Evolutionary conservation across 371 early-diverging fungal genomes (phyloP).

Genomic region (Syncephalis plumigaleata): DNA sequence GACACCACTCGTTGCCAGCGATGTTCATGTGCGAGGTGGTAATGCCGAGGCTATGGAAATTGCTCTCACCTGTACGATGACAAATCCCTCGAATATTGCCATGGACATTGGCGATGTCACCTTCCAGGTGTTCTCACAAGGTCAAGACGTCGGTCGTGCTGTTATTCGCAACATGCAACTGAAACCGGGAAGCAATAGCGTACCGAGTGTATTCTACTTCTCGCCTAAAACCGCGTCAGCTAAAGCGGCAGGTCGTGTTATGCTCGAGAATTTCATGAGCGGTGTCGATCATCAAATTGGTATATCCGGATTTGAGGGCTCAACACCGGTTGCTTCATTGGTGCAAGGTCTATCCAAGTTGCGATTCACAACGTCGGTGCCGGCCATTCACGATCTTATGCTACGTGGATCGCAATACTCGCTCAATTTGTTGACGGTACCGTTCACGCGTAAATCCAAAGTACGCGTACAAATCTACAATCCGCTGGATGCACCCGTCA

Average conservation of each 20-base stretch:
- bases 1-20: conserved; percentile 24
- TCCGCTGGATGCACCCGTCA: conserved; percentile 6
- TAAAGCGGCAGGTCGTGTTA: conserved; percentile 1
- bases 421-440: not conserved
- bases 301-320: conserved; percentile 2
- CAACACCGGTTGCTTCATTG: conserved; percentile 3
- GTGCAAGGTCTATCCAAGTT: conserved; percentile 3
- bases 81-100: conserved; percentile 11
- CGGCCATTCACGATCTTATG: conserved; percentile 2
- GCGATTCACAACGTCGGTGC: conserved; percentile 1
- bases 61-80: too few species aligned
- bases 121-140: conserved; percentile 3
- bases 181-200: conserved; percentile 5
- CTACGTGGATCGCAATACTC: not conserved
- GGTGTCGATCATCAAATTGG: conserved; percentile 2
- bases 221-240: conserved; percentile 1
- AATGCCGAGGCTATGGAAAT: conserved; percentile 5
- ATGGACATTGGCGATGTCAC: conserved; percentile 21
- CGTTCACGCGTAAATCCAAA: conserved; percentile 3
- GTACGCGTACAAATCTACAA: conserved; percentile 5
- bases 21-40: conserved; percentile 33
- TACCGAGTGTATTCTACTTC: conserved; percentile 1
- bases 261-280: conserved; percentile 4
- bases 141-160: conserved; percentile 1
- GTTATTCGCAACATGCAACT: conserved; percentile 4